Base-by-base conservation (phyloP, 2,329 filamentous ascomycete species). In the Fusarium siculi region DNA sequence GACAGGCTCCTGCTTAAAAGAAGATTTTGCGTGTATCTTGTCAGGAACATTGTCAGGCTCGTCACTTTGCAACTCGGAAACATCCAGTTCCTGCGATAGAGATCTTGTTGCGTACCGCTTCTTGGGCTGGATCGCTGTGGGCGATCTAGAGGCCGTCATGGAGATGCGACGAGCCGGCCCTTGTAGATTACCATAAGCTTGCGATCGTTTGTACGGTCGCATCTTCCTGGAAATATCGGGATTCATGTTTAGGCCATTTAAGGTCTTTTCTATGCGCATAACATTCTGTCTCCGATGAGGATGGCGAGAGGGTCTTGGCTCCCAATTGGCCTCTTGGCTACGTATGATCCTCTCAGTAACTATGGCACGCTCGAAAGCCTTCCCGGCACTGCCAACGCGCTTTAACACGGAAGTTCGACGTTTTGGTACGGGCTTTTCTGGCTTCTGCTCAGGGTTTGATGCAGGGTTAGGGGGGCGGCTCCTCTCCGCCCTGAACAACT, bases 351-450 rank as follows among this genome's bases (percentile, higher is more conserved):
- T 40, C 14, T 19, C 25, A 16, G 11, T 16, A 16, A 19, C 54
- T 34, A 18, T 23, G 32, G 54, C 54, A 36, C 10, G 7, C 18
- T 68, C 64, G n/a, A 70, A 70, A 36, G 25, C 28, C 14, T 34
- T 8, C 16, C 66, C 68, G 36, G n/a, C 59, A 36, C 68, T 70
- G 18, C 16, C 30, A 52, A 56, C 40, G 39, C 18, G 15, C 16
- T 18, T 42, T 10, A 10, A 21, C 19, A 5, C 32, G 18, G 6
- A 18, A 19, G 18, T 16, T 19, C 8, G 11, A 23, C n/a, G 37
- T 21, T 39, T 36, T 32, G 18, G 25, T n/a, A n/a, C 25, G 34
- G 14, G 16, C 15, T 21, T 21, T 18, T 19, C 23, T 42, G 12
- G 36, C n/a, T 34, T 18, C 25, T 21, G 28, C 18, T 12, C 37